Conservation (phyloP, 441 rosid genomes). For the Rhodomyrtus psidioides region DNA sequence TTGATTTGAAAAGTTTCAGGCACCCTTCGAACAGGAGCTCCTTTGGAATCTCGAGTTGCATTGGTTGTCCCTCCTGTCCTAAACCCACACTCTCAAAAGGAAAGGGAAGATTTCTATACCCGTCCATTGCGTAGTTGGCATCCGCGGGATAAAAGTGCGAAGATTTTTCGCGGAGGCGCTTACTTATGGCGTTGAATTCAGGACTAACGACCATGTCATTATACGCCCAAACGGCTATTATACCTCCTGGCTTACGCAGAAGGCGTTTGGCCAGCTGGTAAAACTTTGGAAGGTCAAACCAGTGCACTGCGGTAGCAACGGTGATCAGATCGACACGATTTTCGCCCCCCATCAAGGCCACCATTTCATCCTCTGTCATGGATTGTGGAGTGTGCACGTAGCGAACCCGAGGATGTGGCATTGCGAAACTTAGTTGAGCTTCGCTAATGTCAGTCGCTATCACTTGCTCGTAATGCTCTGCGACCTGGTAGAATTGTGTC, state of each 20-base stretch:
- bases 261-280: constrained; percentile 35
- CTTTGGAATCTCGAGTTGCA: constrained; percentile 32
- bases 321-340: constrained; percentile 51
- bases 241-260: constrained; percentile 52
- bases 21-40: constrained; percentile 37
- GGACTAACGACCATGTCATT: constrained; percentile 31
- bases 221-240: constrained; percentile 62
- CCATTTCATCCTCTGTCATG: constrained; percentile 34
- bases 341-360: constrained; percentile 42
- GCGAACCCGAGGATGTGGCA: constrained; percentile 26
- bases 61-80: constrained; percentile 52
- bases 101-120: constrained; percentile 46
- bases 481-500: constrained; percentile 18
- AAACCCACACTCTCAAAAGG: constrained; percentile 46
- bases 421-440: constrained; percentile 28
- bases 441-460: constrained; percentile 49
- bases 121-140: constrained; percentile 9
- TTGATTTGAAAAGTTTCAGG: constrained; percentile 30
- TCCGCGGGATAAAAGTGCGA: constrained; percentile 31
- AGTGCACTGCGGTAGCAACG: constrained; percentile 51
- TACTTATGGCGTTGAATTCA: constrained; percentile 28
- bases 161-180: constrained; percentile 27
- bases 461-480: constrained; percentile 43
- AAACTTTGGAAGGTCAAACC: constrained; percentile 57
- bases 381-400: constrained; percentile 38